Evolutionary conservation across 345 rosid genomes (phyloP).

Genomic region (Limnanthes douglasii): DNA sequence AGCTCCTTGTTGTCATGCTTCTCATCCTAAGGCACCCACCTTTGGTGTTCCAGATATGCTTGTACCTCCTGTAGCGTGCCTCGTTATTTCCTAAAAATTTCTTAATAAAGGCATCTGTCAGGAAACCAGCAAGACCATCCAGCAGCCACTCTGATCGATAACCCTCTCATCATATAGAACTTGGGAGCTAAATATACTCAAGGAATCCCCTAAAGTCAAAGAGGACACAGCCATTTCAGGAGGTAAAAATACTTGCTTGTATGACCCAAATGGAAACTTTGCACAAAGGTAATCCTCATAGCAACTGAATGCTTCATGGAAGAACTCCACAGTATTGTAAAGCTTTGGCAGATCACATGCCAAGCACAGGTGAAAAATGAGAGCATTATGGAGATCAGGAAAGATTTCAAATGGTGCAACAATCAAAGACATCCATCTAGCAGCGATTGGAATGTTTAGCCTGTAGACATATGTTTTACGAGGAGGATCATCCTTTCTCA

Average conservation of each 20-base stretch:
- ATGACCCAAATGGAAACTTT: slow-evolving; percentile 84
- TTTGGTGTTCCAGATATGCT: too few species aligned
- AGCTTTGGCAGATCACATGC: slow-evolving; percentile 43
- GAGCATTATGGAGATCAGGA: slow-evolving; percentile 50
- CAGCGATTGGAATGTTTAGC: slow-evolving; percentile 68
- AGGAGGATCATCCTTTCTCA: slow-evolving; percentile 84
- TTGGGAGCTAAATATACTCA: slow-evolving; percentile 71
- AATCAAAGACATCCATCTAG: slow-evolving; percentile 77
- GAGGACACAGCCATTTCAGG: slow-evolving; percentile 81
- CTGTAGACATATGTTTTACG: slow-evolving; percentile 72
- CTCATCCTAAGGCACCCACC: too few species aligned
- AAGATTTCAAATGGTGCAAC: slow-evolving; percentile 80
- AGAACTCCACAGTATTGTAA: slow-evolving; percentile 66
- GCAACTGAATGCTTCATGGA: slow-evolving; percentile 77
- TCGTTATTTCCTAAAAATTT: slow-evolving; percentile 92
- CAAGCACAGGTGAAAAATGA: slow-evolving; percentile 74
- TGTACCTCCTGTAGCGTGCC: slow-evolving; percentile 83
- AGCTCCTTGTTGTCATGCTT: too few species aligned
- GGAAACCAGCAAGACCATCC: slow-evolving; percentile 92
- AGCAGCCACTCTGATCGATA: slow-evolving; percentile 96
- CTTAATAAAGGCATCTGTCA: slow-evolving; percentile 82
- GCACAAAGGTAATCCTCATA: slow-evolving; percentile 83
- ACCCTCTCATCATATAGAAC: slow-evolving; percentile 74
- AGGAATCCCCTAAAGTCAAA: slow-evolving; percentile 61
- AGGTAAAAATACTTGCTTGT: slow-evolving; percentile 81